Evolutionary conservation across 2,329 filamentous ascomycete species (phyloP), one percentile per base, ranked within the genome.

Genomic region (Stachybotrys echinatus): DNA sequence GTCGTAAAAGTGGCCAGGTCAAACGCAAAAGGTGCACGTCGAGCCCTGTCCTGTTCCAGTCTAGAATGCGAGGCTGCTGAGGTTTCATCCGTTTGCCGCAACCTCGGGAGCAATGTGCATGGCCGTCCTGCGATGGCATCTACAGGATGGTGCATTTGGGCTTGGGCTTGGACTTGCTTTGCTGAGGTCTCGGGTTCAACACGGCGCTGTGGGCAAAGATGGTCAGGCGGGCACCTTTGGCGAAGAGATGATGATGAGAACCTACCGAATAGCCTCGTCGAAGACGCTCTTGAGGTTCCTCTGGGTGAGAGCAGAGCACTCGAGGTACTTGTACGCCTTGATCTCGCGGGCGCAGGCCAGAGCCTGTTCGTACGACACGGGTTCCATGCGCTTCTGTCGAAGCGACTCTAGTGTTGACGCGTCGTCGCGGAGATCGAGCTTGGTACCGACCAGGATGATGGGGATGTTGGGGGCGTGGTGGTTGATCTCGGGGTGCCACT

Each of bases 401-500:
- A 99, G 80, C 58, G 84, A 85, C 61, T 95, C 89, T 57, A 88
- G 78, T 21, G 91, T 96, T 46, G 80, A 81, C 52, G 84, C 83
- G 67, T 97, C 92, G 67, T 97, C 92, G 71, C 92, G 83, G 68
- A 97, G 77, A 77, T 97, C 92, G 53, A 97, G 83, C 81, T 97
- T 97, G 62, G 92, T 97, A 58, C 92, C 92, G 61, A 97, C 94
- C 47, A 97, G 83, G 65, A 97, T 96, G 70, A 97, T 96, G 52
- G 92, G 92, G 49, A 96, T 92, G 66, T 88, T 89, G 34, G 92
- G 94, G 21, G 92, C 92, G 69, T 97, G 92, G 64, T 97, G 92
- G 63, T 95, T 90, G 65, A 97, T 97, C 71, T 99, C 92, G 50
- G 94, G 92, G 72, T 87, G 92, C 92, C 92, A 97, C 91, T 97